Percentiles rank a stretch among this genome's conserved stretches.
These are phyloP conservation scores for Saccharomycopsis lassenensis DNA, from an alignment of 805 yeast species.

Conservation along the genomic window DNA sequence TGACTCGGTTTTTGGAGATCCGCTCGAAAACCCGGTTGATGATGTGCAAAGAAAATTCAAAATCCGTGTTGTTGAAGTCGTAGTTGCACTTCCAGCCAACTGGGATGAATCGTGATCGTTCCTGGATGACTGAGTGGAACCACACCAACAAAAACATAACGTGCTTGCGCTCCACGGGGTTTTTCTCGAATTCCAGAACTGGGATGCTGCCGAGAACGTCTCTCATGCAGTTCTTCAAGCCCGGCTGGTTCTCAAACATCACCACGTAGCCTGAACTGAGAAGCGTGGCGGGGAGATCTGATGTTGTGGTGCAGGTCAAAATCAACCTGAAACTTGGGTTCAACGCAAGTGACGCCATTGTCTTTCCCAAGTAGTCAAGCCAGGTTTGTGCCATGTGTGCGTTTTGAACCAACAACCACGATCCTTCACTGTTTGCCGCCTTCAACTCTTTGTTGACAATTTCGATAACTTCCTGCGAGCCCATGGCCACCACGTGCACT, in stretches of 20 bases:
- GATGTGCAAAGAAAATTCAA: conserved; percentile 36
- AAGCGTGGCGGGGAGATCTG: conserved; percentile 43
- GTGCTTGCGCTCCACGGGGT: conserved; percentile 35
- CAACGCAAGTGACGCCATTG: conserved; percentile 26
- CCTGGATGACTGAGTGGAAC: conserved; percentile 58
- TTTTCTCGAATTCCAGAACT: conserved; percentile 16
- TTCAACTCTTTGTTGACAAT: conserved; percentile 45
- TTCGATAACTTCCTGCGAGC: conserved; percentile 54
- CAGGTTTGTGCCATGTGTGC: conserved; percentile 61
- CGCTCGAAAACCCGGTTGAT: conserved; percentile 31
- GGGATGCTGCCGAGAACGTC: conserved; percentile 26
- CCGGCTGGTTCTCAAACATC: conserved; percentile 52
- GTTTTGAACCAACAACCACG: conserved; percentile 75
- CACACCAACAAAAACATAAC: conserved; percentile 49
- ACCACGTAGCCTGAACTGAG: conserved; percentile 44
- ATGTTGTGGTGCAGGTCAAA: conserved; percentile 47
- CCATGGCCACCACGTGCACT: conserved; percentile 51
- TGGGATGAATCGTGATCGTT: conserved; percentile 48
- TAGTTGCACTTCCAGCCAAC: conserved; percentile 49
- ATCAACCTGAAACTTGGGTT: conserved; percentile 41
- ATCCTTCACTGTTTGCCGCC: conserved; percentile 35
- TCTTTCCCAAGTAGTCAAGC: conserved; percentile 44
- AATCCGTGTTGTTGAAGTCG: conserved; percentile 70
- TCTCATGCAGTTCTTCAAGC: conserved; percentile 38
- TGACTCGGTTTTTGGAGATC: conserved; percentile 22